These are phyloP conservation scores for Durio zibethinus DNA, from an alignment of 345 rosid species.

Conservation along the genomic window DNA sequence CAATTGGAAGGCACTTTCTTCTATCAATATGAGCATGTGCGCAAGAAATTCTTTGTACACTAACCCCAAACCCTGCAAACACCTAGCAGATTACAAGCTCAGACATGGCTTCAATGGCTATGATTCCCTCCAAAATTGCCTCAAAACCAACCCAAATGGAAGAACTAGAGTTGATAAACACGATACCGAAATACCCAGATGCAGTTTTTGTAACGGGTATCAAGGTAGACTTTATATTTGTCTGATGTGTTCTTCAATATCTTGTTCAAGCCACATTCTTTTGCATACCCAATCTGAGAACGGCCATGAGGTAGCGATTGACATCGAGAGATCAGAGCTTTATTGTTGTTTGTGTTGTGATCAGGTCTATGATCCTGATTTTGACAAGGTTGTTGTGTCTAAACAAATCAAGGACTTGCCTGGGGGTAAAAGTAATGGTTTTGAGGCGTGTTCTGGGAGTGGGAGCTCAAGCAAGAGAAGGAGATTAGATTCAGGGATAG, in stretches of 20 bases:
- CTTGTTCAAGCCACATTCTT: slow-evolving; percentile 64
- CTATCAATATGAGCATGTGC: slow-evolving; percentile 39
- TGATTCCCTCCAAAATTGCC: slow-evolving; percentile 43
- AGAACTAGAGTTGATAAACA: slow-evolving; percentile 40
- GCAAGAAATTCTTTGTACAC: slow-evolving; percentile 38
- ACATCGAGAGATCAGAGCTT: slow-evolving; percentile 85
- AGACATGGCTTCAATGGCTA: slow-evolving; percentile 54
- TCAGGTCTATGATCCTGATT: slow-evolving; percentile 84
- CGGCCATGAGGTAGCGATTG: slow-evolving; percentile 71
- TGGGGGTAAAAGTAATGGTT: slow-evolving; percentile 31
- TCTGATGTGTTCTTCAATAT: slow-evolving; percentile 64
- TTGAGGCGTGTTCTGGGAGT: slow-evolving; percentile 22
- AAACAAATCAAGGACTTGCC: slow-evolving; percentile 42
- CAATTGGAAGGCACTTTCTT: slow-evolving; percentile 7
- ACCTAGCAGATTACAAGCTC: slow-evolving; percentile 74
- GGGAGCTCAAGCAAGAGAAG: slow-evolving; percentile 63
- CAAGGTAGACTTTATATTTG: slow-evolving; percentile 57
- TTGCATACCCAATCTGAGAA: slow-evolving; percentile 51
- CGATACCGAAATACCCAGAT: slow-evolving; percentile 44
- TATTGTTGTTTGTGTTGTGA: slow-evolving; percentile 73
- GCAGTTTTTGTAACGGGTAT: slow-evolving; percentile 55
- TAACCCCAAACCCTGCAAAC: slow-evolving; percentile 64
- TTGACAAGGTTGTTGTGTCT: slow-evolving; percentile 62
- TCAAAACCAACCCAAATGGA: slow-evolving; percentile 48
- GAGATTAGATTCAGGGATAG: slow-evolving; percentile 41